Conservation (phyloP, 2,329 filamentous ascomycete species). For the Trichoderma simmonsii region DNA sequence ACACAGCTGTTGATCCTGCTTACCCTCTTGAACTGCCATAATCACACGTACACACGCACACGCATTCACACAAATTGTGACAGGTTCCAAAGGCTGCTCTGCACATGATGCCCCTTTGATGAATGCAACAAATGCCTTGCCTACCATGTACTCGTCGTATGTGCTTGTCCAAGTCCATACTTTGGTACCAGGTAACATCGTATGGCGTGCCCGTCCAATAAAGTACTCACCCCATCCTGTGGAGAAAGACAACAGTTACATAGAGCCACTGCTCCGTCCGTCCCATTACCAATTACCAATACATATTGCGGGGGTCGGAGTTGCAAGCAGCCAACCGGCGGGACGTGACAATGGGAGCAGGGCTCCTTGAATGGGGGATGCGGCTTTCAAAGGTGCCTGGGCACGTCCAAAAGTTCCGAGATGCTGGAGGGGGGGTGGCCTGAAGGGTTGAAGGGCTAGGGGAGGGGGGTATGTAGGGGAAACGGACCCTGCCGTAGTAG, state of each 20-base stretch:
- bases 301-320: background rate
- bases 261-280: background rate
- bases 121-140: background rate
- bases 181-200: background rate
- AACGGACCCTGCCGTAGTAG: background rate
- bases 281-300: background rate
- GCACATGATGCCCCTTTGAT: background rate
- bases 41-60: background rate
- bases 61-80: background rate
- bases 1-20: background rate
- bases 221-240: background rate
- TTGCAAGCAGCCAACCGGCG: background rate
- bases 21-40: background rate
- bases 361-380: conserved; percentile 9
- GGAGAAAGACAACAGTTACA: background rate
- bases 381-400: conserved; percentile 22
- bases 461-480: background rate
- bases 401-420: conserved; percentile 23
- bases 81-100: background rate
- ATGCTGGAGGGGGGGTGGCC: conserved; percentile 11
- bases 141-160: background rate
- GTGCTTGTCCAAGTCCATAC: background rate
- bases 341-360: background rate
- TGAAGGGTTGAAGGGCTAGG: background rate
- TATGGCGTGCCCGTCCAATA: background rate